Percentiles rank a stretch among this genome's conserved stretches.
Evolutionary conservation across 768 basidiomycete species (phyloP).

Genomic region (Tricholoma hemisulphureum): DNA sequence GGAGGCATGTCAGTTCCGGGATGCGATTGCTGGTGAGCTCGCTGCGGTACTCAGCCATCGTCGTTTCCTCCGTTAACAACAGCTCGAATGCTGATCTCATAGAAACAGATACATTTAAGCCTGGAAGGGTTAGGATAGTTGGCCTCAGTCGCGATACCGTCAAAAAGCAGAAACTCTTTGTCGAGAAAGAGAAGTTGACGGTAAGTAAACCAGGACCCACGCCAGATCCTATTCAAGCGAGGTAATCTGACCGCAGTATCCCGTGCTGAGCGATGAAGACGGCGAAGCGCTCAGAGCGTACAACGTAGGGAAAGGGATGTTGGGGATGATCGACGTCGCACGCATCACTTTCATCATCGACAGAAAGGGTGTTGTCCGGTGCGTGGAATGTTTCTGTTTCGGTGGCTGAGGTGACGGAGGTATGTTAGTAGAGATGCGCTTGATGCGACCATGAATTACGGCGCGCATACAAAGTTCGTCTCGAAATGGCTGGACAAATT

Average conservation of each 20-base stretch:
- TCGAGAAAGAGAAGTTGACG: constrained; percentile 64
- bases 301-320: constrained; percentile 59
- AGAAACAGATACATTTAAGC: constrained; percentile 68
- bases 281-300: constrained; percentile 65
- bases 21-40: constrained; percentile 63
- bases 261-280: constrained; percentile 70
- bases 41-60: background rate
- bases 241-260: constrained; percentile 50
- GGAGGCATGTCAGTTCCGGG: constrained; percentile 80
- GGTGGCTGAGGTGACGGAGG: background rate
- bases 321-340: constrained; percentile 59
- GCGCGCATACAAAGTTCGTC: constrained; percentile 70
- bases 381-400: constrained; percentile 19
- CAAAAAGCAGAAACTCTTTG: constrained; percentile 71
- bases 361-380: constrained; percentile 65
- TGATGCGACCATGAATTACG: constrained; percentile 60
- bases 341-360: constrained; percentile 80
- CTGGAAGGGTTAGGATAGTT: constrained; percentile 61
- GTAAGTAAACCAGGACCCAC: constrained; percentile 36
- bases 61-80: background rate
- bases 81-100: constrained; percentile 1
- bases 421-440: constrained; percentile 52
- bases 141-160: constrained; percentile 76
- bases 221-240: background rate
- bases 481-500: constrained; percentile 58